phyloP scores from a whole-genome alignment of 352 stramenopile species.

The Phytopythium sindhum region DNA sequence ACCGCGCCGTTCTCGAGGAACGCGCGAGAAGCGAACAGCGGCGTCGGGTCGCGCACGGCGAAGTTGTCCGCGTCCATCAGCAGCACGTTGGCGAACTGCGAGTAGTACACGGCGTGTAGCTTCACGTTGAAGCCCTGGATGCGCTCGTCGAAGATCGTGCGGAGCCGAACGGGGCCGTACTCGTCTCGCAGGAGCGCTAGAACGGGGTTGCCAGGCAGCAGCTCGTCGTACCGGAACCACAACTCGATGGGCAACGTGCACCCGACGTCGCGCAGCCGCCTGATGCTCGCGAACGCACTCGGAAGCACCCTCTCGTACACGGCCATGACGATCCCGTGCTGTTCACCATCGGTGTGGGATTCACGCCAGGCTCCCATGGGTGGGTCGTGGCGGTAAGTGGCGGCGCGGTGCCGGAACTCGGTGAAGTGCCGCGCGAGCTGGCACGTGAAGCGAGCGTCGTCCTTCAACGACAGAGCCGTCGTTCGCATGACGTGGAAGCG shows the following conservation, averaged over 20 bases:
- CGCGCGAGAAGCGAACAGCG: constrained; percentile 25
- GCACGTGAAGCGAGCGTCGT: constrained; percentile 68
- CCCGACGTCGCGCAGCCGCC: constrained; percentile 28
- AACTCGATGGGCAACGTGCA: constrained; percentile 49
- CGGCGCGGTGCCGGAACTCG: constrained; percentile 42
- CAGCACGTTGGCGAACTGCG: constrained; percentile 38
- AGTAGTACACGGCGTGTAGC: constrained; percentile 49
- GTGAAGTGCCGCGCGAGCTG: constrained; percentile 55
- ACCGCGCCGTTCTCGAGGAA: constrained; percentile 34
- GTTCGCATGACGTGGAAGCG: constrained; percentile 66
- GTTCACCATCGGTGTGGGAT: background rate
- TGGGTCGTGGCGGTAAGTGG: constrained; percentile 54
- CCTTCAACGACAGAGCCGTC: constrained; percentile 55
- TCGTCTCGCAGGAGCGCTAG: constrained; percentile 26
- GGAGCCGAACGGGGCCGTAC: constrained; percentile 33
- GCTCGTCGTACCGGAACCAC: constrained; percentile 51
- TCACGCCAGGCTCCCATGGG: constrained; percentile 21
- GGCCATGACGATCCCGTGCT: constrained; percentile 43
- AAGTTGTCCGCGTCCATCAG: constrained; percentile 56
- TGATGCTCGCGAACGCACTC: constrained; percentile 46
- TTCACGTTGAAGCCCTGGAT: constrained; percentile 53
- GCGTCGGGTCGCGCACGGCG: constrained; percentile 33
- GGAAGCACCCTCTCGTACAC: constrained; percentile 41
- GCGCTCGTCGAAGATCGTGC: constrained; percentile 41
- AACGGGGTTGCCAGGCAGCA: constrained; percentile 33